Evolutionary conservation across 2,329 filamentous ascomycete species (phyloP).

Genomic region (Cyphellophora europaea): DNA sequence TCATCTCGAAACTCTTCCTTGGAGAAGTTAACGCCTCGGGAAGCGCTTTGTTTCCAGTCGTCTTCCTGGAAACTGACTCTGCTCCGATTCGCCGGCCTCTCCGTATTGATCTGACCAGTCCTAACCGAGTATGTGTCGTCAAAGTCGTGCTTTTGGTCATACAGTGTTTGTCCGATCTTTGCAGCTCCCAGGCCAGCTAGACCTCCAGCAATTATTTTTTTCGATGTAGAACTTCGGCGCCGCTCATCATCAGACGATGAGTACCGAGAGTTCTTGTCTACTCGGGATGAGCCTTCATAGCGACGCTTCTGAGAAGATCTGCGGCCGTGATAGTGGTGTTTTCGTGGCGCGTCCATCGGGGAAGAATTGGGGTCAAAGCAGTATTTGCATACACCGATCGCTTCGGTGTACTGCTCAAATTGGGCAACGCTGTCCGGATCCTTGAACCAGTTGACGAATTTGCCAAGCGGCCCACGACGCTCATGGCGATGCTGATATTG

Average conservation of each 20-base stretch:
- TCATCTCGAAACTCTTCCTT: conserved; percentile 25
- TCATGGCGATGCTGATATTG: conserved; percentile 31
- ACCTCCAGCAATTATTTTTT: conserved; percentile 42
- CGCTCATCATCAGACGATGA: conserved; percentile 40
- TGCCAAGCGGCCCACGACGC: conserved; percentile 46
- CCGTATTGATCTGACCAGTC: conserved; percentile 30
- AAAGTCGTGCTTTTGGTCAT: conserved; percentile 43
- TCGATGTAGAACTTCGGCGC: conserved; percentile 34
- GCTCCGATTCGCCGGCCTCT: conserved; percentile 24
- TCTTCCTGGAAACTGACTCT: conserved; percentile 20
- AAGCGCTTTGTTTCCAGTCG: conserved; percentile 22
- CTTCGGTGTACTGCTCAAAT: conserved; percentile 60
- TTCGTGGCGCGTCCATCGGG: conserved; percentile 48
- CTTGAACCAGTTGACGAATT: conserved; percentile 52
- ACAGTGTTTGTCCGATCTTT: conserved; percentile 44
- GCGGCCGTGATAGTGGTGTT: conserved; percentile 44
- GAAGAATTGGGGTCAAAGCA: conserved; percentile 54
- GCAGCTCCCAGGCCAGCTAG: conserved; percentile 45
- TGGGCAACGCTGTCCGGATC: conserved; percentile 55
- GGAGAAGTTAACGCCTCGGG: conserved; percentile 36
- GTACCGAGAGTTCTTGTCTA: conserved; percentile 54
- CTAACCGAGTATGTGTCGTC: conserved; percentile 53
- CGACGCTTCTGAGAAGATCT: conserved; percentile 19
- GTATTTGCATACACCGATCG: conserved; percentile 55
- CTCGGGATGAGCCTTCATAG: conserved; percentile 32